phyloP scores from a whole-genome alignment of 805 yeast genomes.

The Candida nemodendra region DNA sequence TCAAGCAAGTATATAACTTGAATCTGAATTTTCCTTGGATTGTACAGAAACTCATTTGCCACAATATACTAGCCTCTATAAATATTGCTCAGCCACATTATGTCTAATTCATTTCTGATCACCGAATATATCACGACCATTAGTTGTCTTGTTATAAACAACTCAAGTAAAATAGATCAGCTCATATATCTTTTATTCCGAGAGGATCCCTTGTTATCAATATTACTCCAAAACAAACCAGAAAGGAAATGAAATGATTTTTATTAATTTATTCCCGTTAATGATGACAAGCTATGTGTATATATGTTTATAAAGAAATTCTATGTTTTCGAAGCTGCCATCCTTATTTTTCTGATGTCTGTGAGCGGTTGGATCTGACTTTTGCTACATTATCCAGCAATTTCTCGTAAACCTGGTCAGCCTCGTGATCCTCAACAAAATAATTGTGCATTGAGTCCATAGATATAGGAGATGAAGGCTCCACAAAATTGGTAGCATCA shows the following conservation, averaged over 20 bases:
- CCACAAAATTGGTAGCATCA: slow-evolving; percentile 6
- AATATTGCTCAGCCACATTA: background rate
- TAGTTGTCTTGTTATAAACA: too few species aligned
- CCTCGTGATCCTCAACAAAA: slow-evolving; percentile 34
- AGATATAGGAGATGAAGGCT: slow-evolving; percentile 26
- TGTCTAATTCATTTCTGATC: background rate
- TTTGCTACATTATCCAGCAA: slow-evolving; percentile 64
- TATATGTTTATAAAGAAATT: background rate
- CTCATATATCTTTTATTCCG: too few species aligned
- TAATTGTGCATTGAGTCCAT: slow-evolving; percentile 22
- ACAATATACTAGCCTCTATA: background rate
- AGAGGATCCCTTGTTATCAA: too few species aligned
- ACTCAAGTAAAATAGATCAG: too few species aligned
- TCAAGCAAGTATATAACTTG: too few species aligned
- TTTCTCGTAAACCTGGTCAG: slow-evolving; percentile 74
- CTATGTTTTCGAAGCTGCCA: background rate
- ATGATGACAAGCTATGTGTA: too few species aligned
- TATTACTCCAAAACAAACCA: too few species aligned
- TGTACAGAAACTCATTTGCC: background rate
- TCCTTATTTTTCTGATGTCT: slow-evolving; percentile 12
- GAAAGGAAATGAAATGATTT: too few species aligned
- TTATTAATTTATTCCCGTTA: too few species aligned
- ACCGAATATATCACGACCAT: too few species aligned
- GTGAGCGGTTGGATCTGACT: slow-evolving; percentile 51
- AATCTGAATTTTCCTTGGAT: too few species aligned